Conservation (phyloP, 371 early-diverging fungal species). For the Rhizomucor miehei region DNA sequence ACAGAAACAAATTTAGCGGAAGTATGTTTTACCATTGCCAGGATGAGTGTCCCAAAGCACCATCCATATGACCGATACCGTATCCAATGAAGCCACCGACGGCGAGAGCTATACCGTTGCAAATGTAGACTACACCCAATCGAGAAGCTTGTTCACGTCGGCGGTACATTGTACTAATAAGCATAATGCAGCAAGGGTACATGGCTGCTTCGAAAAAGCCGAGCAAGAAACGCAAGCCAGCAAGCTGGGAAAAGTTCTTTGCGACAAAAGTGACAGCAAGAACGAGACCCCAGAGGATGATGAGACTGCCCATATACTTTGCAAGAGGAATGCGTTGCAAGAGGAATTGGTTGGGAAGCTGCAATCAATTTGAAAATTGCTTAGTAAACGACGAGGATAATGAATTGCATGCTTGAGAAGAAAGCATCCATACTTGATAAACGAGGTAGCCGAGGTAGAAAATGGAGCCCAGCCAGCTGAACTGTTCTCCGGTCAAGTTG, state of each 20-base stretch:
- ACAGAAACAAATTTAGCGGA: neutral
- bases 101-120: conserved; percentile 41
- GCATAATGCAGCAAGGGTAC: conserved; percentile 25
- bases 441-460: conserved; percentile 33
- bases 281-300: conserved; percentile 27
- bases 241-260: conserved; percentile 25
- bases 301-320: conserved; percentile 20
- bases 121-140: conserved; percentile 21
- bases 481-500: conserved; percentile 11
- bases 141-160: conserved; percentile 24
- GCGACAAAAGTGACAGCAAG: conserved; percentile 19
- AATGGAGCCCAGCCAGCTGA: conserved; percentile 28
- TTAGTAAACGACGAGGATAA: no score
- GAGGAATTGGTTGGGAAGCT: conserved; percentile 27
- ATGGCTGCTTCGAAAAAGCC: conserved; percentile 32
- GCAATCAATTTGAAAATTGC: neutral
- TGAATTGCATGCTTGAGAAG: no score
- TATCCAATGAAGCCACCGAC: conserved; percentile 60
- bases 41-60: conserved; percentile 24
- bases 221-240: conserved; percentile 26
- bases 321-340: conserved; percentile 25
- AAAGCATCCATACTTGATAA: conserved; percentile 20
- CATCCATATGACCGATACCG: conserved; percentile 48
- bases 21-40: conserved; percentile 47
- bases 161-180: conserved; percentile 23